These are phyloP conservation scores for Rostrohypoxylon terebratum DNA, from an alignment of 495 filamentous ascomycete genomes.

Conservation along the genomic window DNA sequence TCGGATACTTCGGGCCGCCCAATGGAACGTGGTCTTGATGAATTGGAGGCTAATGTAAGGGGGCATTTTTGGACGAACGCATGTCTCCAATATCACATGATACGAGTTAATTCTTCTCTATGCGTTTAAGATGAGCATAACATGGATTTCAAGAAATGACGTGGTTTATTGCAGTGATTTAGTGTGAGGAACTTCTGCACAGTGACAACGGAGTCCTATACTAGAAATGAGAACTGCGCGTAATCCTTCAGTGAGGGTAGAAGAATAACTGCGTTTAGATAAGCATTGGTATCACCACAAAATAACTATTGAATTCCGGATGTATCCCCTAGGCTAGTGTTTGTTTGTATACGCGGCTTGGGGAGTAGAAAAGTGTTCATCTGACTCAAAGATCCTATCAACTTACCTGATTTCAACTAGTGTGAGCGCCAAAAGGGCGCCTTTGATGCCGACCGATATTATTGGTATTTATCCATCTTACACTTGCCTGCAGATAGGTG, in stretches of 20 bases:
- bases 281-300: no score
- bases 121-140: neutral
- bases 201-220: neutral
- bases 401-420: neutral
- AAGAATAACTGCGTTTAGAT: no score
- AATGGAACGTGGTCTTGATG: conserved; percentile 57
- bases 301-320: no score
- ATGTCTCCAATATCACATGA: neutral
- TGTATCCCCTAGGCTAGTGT: no score
- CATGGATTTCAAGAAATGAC: neutral
- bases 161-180: neutral
- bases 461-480: neutral
- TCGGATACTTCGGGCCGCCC: conserved; percentile 59
- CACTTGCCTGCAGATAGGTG: neutral
- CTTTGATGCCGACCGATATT: neutral
- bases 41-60: neutral
- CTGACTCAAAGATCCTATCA: neutral
- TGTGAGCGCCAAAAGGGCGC: neutral
- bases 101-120: neutral
- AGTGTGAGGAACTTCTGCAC: neutral
- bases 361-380: neutral
- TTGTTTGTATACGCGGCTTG: neutral
- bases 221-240: no score
- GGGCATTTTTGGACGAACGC: neutral
- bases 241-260: no score